Conservation (phyloP, 1,284 basidiomycete genomes). For the Pulveroboletus sp. region DNA sequence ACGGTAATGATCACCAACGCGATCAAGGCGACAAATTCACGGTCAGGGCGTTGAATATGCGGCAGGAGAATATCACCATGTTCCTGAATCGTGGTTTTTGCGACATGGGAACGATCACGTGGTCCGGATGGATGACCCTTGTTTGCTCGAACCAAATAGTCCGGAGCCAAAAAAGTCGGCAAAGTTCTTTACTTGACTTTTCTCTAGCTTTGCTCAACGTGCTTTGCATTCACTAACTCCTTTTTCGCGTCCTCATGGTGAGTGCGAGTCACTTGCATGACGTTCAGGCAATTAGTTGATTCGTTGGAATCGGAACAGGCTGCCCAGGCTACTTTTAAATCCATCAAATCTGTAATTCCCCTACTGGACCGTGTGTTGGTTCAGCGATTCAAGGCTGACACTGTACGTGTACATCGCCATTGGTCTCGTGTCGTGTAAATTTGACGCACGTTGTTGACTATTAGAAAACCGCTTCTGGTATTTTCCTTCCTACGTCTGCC, state of each 20-base stretch:
- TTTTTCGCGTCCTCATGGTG: slow-evolving; percentile 28
- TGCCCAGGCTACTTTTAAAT: slow-evolving; percentile 87
- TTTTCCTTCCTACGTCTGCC: slow-evolving; percentile 91
- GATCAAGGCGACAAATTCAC: neutral
- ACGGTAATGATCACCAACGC: neutral
- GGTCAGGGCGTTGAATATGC: neutral
- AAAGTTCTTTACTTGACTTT: slow-evolving; percentile 15
- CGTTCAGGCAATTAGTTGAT: neutral
- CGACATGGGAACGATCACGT: too few relatives aligned
- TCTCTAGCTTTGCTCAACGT: slow-evolving; percentile 30
- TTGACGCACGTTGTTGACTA: neutral
- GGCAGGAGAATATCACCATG: too few relatives aligned
- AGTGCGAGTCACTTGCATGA: slow-evolving; percentile 2
- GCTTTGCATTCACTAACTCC: slow-evolving; percentile 2
- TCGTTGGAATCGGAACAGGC: slow-evolving; percentile 43
- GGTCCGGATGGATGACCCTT: too few relatives aligned
- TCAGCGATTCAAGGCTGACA: slow-evolving; percentile 94
- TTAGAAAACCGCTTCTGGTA: slow-evolving; percentile 92
- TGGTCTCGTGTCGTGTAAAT: neutral
- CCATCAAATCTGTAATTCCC: slow-evolving; percentile 89
- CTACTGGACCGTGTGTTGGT: slow-evolving; percentile 96
- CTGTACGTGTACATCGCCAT: slow-evolving; percentile 50
- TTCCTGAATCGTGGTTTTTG: too few relatives aligned
- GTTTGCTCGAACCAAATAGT: slow-evolving; percentile 31
- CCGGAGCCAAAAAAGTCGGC: slow-evolving; percentile 22